A percentile compares a stretch with the other conserved stretches of the same genome.
Evolutionary conservation across 176 grass and related monocot genomes (phyloP).

Genomic region (Oryza rufipogon): DNA sequence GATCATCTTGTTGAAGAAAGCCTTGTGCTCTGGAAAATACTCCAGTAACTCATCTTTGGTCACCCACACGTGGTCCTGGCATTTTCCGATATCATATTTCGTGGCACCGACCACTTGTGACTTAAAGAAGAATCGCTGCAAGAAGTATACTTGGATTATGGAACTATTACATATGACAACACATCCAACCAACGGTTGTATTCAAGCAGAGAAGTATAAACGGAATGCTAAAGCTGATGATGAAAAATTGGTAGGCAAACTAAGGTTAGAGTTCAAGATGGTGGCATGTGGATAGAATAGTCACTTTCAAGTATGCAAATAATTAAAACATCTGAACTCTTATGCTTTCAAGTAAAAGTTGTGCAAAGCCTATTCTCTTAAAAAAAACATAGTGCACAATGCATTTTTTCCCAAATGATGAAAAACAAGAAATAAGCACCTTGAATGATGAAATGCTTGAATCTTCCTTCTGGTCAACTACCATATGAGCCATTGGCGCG

Average conservation of each 20-base stretch:
- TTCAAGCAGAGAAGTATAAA: not conserved
- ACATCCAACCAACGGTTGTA: not conserved
- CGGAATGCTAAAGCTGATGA: not conserved
- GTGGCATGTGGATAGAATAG: not conserved
- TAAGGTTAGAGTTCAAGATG: not conserved
- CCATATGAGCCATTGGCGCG: slow-evolving; percentile 95
- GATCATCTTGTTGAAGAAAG: slow-evolving; percentile 88
- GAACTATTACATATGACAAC: not conserved
- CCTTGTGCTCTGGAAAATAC: slow-evolving; percentile 70
- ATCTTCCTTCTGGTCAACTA: slow-evolving; percentile 55
- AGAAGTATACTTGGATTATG: slow-evolving; percentile 19
- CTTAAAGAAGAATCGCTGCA: slow-evolving; percentile 95
- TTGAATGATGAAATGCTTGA: slow-evolving; percentile 54
- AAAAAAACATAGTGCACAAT: not conserved
- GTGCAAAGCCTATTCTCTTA: too few species aligned
- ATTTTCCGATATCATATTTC: slow-evolving; percentile 61
- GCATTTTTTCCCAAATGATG: not conserved
- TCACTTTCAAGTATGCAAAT: slow-evolving; percentile 4
- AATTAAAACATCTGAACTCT: not conserved
- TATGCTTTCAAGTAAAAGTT: too few species aligned
- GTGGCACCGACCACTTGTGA: slow-evolving; percentile 80
- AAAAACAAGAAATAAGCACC: slow-evolving; percentile 48
- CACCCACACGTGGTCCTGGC: slow-evolving; percentile 86
- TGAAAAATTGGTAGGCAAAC: not conserved
- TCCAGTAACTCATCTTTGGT: slow-evolving; percentile 88